Evolutionary conservation across 192 early-diverging fungal genomes (phyloP).

Genomic region (Backusella westeae): DNA sequence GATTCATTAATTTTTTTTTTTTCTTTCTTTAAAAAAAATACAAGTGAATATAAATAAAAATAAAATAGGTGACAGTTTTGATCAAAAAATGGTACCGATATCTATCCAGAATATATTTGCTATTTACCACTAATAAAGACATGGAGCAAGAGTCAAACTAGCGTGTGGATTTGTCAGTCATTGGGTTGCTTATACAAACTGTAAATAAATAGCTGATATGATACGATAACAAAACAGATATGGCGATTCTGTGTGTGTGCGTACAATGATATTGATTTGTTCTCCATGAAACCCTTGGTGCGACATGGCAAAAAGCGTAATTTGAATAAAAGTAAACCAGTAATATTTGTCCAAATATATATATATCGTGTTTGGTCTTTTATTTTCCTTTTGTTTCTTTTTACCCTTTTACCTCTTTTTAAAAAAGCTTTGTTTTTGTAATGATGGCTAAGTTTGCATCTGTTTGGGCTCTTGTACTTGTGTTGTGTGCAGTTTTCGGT

Average conservation of each 20-base stretch:
- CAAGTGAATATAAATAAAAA: neutral
- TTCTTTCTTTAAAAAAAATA: neutral
- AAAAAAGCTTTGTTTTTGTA: neutral
- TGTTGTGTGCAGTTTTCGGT: neutral
- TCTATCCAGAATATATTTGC: no score
- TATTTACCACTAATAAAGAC: no score
- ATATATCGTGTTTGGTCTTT: neutral
- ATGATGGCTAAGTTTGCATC: conserved; percentile 22
- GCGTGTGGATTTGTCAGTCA: no score
- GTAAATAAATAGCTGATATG: no score
- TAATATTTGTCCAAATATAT: neutral
- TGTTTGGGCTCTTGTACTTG: conserved; percentile 17
- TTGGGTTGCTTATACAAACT: no score
- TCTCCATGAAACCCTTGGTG: neutral
- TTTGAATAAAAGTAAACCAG: neutral
- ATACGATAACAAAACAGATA: no score
- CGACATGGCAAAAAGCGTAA: neutral
- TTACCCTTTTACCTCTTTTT: neutral
- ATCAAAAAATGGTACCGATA: neutral
- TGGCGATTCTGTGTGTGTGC: no score
- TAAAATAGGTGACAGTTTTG: neutral
- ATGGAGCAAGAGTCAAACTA: no score
- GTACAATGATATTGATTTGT: neutral
- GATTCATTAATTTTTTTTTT: neutral
- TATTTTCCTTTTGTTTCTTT: conserved; percentile 1